Evolutionary conservation across 148 eudicot genomes (phyloP).

Genomic region (Mesembryanthemum crystallinum): DNA sequence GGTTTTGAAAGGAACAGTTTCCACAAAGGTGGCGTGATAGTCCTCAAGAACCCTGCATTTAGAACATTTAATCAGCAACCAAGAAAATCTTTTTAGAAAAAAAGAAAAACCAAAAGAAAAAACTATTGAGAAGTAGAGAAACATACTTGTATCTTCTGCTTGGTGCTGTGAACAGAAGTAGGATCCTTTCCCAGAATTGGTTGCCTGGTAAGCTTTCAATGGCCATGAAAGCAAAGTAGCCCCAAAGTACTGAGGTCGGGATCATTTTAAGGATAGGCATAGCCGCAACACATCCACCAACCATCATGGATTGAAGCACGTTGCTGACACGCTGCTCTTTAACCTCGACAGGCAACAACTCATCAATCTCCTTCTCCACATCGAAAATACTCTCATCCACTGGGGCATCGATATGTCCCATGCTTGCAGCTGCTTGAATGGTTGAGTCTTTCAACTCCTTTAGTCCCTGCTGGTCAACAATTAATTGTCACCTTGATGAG

Average conservation of each 20-base stretch:
- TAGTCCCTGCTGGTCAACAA: constrained; percentile 49
- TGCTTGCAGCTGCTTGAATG: constrained; percentile 64
- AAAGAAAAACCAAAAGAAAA: no score
- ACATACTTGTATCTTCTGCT: constrained; percentile 79
- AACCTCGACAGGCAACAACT: constrained; percentile 79
- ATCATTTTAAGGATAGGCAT: constrained; percentile 84
- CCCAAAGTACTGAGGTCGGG: constrained; percentile 90
- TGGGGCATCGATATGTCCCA: constrained; percentile 74
- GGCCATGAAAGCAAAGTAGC: constrained; percentile 94
- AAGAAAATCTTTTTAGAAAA: neutral
- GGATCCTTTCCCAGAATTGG: constrained; percentile 90
- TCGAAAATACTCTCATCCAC: constrained; percentile 80
- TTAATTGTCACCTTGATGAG: constrained; percentile 6
- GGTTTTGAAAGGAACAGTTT: constrained; percentile 87
- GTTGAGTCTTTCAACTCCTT: constrained; percentile 86
- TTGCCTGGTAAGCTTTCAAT: constrained; percentile 92
- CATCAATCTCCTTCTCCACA: constrained; percentile 84
- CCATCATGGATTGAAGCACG: constrained; percentile 72
- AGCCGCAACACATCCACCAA: constrained; percentile 90
- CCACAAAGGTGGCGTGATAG: constrained; percentile 83
- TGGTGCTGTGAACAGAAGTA: constrained; percentile 83
- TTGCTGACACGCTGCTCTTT: constrained; percentile 92
- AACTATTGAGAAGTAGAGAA: neutral
- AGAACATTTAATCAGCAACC: constrained; percentile 2
- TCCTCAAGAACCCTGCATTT: constrained; percentile 78